These are phyloP conservation scores for Austroboletus olivaceoglutinosus DNA, from an alignment of 1,284 basidiomycete genomes.

Conservation along the genomic window DNA sequence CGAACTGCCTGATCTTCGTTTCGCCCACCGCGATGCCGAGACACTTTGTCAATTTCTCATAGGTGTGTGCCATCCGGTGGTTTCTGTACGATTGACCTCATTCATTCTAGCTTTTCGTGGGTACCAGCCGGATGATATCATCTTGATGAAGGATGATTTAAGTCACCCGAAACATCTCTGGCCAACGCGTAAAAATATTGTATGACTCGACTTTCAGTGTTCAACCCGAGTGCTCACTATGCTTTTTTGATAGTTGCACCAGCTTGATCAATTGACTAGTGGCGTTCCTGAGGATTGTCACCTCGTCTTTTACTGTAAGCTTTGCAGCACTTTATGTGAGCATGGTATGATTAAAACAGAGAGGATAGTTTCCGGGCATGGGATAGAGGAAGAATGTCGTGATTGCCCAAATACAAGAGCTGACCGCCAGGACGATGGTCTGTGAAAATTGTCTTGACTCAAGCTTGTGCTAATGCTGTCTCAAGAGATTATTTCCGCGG, in stretches of 20 bases:
- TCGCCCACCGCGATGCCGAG: constrained; percentile 22
- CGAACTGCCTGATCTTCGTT: constrained; percentile 12
- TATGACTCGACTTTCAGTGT: constrained; percentile 9
- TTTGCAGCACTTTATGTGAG: not conserved
- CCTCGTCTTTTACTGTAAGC: constrained; percentile 39
- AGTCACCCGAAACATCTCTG: constrained; percentile 8
- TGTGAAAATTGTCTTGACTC: not conserved
- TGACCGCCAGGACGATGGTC: constrained; percentile 39
- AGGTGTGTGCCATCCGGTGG: constrained; percentile 2
- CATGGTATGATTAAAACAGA: not conserved
- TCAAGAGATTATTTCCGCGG: constrained; percentile 24
- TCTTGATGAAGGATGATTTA: constrained; percentile 31
- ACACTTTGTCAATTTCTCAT: constrained; percentile 14
- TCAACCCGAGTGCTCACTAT: not conserved
- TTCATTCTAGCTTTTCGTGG: constrained; percentile 14
- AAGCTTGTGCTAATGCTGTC: not conserved
- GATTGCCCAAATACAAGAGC: constrained; percentile 25
- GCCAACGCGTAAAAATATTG: constrained; percentile 32
- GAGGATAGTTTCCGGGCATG: constrained; percentile 34
- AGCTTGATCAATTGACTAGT: constrained; percentile 30
- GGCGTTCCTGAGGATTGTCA: constrained; percentile 30
- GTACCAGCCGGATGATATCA: constrained; percentile 31
- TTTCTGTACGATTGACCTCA: constrained; percentile 4
- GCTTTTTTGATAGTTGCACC: constrained; percentile 9
- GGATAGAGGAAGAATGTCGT: constrained; percentile 21